phyloP scores from a whole-genome alignment of 805 yeast genomes.

The Cyberlindnera americana region DNA sequence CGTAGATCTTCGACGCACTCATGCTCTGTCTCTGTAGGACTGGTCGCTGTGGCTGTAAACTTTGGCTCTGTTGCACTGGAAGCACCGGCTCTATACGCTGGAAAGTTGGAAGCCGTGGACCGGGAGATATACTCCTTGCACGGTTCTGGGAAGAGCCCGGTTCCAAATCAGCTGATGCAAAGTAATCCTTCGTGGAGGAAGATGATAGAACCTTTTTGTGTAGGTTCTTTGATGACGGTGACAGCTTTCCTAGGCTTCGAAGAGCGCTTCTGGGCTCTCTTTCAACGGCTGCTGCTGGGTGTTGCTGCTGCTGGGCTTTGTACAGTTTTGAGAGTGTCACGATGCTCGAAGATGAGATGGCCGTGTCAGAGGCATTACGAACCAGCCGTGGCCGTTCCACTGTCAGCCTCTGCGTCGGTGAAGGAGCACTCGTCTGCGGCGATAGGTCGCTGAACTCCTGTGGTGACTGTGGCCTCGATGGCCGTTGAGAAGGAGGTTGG shows the following conservation, averaged over 20 bases:
- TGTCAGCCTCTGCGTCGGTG: not conserved
- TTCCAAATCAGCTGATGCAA: no score
- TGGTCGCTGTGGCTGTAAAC: conserved; percentile 17
- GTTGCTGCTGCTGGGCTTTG: conserved; percentile 17
- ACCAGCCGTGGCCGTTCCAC: conserved; percentile 7
- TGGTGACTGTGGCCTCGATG: no score
- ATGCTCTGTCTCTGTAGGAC: conserved; percentile 5
- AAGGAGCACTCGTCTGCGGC: not conserved
- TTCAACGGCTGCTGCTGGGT: not conserved
- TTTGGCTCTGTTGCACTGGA: conserved; percentile 3
- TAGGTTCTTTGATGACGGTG: conserved; percentile 18
- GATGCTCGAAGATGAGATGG: conserved; percentile 24
- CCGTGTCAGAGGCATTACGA: conserved; percentile 1
- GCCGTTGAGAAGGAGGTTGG: no score
- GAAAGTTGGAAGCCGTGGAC: not conserved
- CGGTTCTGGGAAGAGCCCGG: no score
- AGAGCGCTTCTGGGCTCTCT: not conserved
- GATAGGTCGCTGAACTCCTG: not conserved
- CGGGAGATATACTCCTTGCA: conserved; percentile 1
- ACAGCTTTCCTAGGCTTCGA: no score
- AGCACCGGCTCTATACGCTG: not conserved
- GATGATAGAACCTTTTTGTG: conserved; percentile 14
- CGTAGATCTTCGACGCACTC: conserved; percentile 21
- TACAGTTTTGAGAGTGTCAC: conserved; percentile 26
- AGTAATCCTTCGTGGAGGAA: no score